Conservation (phyloP, 495 filamentous ascomycete species). For the Neurospora sp. region DNA sequence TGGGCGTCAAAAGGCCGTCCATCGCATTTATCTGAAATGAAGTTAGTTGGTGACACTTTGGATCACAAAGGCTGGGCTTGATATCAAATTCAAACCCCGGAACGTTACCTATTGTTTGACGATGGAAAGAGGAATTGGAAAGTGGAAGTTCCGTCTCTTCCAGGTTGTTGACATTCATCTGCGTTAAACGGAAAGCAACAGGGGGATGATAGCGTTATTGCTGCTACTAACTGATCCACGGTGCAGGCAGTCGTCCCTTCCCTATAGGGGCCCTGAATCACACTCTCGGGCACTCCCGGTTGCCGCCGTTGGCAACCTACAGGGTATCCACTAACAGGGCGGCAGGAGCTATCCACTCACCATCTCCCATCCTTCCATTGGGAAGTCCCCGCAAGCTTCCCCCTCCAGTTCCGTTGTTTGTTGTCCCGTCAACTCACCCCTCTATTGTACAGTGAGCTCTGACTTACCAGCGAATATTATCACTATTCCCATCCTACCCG, state of each 20-base stretch:
- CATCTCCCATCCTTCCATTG: background rate
- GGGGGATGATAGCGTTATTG: background rate
- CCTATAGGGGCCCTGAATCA: background rate
- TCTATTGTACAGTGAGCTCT: background rate
- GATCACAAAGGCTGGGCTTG: background rate
- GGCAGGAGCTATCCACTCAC: background rate
- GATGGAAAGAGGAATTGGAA: background rate
- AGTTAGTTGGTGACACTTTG: slow-evolving; percentile 4
- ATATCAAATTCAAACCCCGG: background rate
- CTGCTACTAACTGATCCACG: background rate
- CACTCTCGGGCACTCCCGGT: background rate
- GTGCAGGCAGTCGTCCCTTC: background rate
- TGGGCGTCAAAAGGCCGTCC: slow-evolving; percentile 41
- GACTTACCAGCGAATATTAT: background rate
- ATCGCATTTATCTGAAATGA: slow-evolving; percentile 15
- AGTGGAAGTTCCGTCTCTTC: background rate
- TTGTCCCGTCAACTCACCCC: background rate
- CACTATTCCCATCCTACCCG: background rate
- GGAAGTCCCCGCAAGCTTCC: background rate
- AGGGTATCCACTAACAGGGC: background rate
- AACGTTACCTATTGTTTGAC: background rate
- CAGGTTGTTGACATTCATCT: background rate
- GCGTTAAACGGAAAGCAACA: background rate
- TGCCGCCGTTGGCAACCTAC: background rate
- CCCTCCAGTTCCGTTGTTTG: background rate